Conservation (phyloP, 2,329 filamentous ascomycete genomes). For the Ceratocystis cacaofunesta region DNA sequence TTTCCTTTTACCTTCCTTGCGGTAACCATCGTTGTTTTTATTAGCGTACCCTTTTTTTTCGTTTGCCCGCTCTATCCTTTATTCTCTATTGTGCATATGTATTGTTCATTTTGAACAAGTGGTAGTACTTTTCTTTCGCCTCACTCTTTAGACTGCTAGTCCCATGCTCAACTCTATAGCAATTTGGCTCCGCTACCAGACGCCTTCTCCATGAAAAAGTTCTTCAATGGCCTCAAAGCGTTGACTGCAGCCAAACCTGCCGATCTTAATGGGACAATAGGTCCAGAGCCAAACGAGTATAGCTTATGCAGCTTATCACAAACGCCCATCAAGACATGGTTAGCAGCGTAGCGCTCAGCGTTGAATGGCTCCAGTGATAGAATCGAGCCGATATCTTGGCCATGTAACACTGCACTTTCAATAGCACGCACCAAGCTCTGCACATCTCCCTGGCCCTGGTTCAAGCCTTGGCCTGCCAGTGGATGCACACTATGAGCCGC, state of each 20-base stretch:
- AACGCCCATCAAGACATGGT: slow-evolving; percentile 63
- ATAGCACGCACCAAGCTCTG: slow-evolving; percentile 63
- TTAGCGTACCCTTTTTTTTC: not conserved
- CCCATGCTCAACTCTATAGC: slow-evolving; percentile 20
- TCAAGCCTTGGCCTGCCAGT: slow-evolving; percentile 84
- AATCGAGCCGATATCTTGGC: slow-evolving; percentile 70
- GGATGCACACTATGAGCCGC: slow-evolving; percentile 93
- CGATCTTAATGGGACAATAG: slow-evolving; percentile 65
- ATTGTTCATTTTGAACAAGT: not conserved
- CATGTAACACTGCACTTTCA: slow-evolving; percentile 60
- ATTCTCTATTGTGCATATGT: not conserved
- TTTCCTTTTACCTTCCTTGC: slow-evolving; percentile 14
- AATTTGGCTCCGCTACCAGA: slow-evolving; percentile 39
- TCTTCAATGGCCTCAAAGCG: slow-evolving; percentile 59
- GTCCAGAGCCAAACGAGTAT: slow-evolving; percentile 67
- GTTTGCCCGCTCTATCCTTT: not conserved
- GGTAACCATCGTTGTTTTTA: not conserved
- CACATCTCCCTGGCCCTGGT: slow-evolving; percentile 82
- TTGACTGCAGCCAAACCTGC: slow-evolving; percentile 65
- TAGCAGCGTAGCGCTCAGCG: slow-evolving; percentile 64
- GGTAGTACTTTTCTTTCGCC: slow-evolving; percentile 1
- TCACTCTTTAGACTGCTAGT: not conserved
- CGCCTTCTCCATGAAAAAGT: slow-evolving; percentile 67
- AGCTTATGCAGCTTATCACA: slow-evolving; percentile 87
- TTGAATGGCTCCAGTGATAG: slow-evolving; percentile 72